Evolutionary conservation across 2,329 filamentous ascomycete species (phyloP).

Genomic region (Drechslerella dactyloides): DNA sequence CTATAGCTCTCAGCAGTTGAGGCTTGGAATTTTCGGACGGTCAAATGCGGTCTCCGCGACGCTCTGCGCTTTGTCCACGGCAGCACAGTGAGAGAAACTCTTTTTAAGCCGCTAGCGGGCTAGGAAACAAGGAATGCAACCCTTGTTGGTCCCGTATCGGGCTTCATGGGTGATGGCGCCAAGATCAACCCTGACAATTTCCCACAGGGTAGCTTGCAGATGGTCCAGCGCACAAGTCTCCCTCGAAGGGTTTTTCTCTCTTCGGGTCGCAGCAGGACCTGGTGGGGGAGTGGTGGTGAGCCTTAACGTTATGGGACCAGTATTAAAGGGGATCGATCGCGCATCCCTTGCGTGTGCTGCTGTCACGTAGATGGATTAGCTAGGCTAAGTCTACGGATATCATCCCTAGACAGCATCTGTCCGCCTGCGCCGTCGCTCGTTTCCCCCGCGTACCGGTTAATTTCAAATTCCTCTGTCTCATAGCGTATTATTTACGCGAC

Average conservation of each 20-base stretch:
- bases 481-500: not conserved
- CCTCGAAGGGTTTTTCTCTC: constrained; percentile 12
- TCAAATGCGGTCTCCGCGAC: too few relatives aligned
- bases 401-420: not conserved
- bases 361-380: too few relatives aligned
- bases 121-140: constrained; percentile 24
- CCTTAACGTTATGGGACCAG: constrained; percentile 41
- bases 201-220: constrained; percentile 9
- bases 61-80: too few relatives aligned
- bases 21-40: too few relatives aligned
- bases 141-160: not conserved
- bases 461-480: too few relatives aligned
- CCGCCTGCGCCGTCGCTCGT: not conserved
- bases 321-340: constrained; percentile 22
- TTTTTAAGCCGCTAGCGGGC: constrained; percentile 19
- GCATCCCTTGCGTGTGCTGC: constrained; percentile 4
- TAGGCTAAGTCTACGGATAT: too few relatives aligned
- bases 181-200: constrained; percentile 44
- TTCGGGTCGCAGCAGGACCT: not conserved
- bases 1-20: too few relatives aligned
- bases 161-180: constrained; percentile 23
- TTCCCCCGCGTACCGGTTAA: too few relatives aligned
- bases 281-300: not conserved
- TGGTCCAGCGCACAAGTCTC: not conserved
- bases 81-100: not conserved